Percentiles rank a stretch among this genome's conserved stretches.
Evolutionary conservation across 2,329 filamentous ascomycete genomes (phyloP).

Genomic region (Bipolaris victoriae): DNA sequence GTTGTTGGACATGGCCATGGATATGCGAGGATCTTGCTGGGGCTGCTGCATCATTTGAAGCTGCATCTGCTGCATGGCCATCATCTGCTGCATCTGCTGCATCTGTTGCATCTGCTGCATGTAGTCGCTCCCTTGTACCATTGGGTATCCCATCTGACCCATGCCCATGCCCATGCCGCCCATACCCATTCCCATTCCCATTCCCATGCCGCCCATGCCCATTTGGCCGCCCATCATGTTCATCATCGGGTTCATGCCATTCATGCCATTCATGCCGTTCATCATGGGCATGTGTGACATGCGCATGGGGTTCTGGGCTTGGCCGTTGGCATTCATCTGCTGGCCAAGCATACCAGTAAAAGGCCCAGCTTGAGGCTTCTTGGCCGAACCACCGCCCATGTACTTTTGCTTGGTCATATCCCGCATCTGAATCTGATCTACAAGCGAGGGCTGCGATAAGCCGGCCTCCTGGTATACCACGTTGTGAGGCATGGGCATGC

Average conservation of each 20-base stretch:
- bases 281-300: constrained; percentile 40
- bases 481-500: constrained; percentile 24
- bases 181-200: constrained; percentile 32
- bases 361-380: constrained; percentile 37
- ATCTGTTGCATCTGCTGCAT: constrained; percentile 95
- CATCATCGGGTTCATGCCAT: constrained; percentile 39
- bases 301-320: constrained; percentile 29
- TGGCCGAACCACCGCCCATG: constrained; percentile 44
- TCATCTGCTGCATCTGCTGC: constrained; percentile 55
- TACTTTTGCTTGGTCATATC: constrained; percentile 47
- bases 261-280: constrained; percentile 37
- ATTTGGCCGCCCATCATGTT: constrained; percentile 38
- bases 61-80: constrained; percentile 57
- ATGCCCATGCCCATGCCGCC: constrained; percentile 32
- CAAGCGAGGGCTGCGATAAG: constrained; percentile 40
- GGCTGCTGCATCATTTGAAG: constrained; percentile 62
- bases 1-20: constrained; percentile 32
- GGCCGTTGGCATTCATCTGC: constrained; percentile 41
- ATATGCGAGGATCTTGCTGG: constrained; percentile 33
- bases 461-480: constrained; percentile 43
- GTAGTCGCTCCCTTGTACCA: constrained; percentile 72
- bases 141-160: constrained; percentile 57
- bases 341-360: constrained; percentile 45
- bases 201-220: constrained; percentile 42
- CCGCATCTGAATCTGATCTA: constrained; percentile 48